Evolutionary conservation across 2,329 filamentous ascomycete genomes (phyloP).

Genomic region (Aspergillus uvarum): DNA sequence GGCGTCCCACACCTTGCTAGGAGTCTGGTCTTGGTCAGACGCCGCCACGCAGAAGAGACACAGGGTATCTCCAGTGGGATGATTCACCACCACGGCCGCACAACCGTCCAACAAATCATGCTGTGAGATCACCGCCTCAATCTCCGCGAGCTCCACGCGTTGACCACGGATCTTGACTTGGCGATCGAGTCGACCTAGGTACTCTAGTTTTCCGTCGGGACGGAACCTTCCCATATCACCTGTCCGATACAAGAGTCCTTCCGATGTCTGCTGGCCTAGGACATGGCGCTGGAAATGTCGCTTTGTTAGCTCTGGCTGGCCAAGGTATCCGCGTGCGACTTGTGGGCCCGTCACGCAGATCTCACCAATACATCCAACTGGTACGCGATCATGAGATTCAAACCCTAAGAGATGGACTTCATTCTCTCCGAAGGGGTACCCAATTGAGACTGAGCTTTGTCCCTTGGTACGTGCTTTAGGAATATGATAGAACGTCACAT

Average conservation of each 20-base stretch:
- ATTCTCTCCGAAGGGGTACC: background rate
- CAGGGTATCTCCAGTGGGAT: background rate
- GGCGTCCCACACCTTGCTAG: no score
- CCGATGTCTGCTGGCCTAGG: background rate
- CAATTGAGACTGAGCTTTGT: background rate
- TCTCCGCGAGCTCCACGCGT: conserved; percentile 3
- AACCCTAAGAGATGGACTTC: background rate
- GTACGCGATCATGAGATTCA: background rate
- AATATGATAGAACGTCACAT: background rate
- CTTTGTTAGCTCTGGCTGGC: background rate
- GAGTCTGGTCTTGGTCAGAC: no score
- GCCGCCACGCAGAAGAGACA: background rate
- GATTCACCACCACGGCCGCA: background rate
- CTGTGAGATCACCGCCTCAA: background rate
- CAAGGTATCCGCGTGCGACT: conserved; percentile 3
- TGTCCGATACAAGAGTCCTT: background rate
- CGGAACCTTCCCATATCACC: background rate
- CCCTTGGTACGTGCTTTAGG: background rate
- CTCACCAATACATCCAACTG: background rate
- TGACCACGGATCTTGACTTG: conserved; percentile 7
- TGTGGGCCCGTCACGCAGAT: background rate
- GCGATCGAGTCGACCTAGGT: background rate
- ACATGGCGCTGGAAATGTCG: background rate
- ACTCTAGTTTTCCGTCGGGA: background rate
- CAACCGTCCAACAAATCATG: background rate